Base-by-base conservation (phyloP, 371 early-diverging fungal species). In the Circinella umbellata region DNA sequence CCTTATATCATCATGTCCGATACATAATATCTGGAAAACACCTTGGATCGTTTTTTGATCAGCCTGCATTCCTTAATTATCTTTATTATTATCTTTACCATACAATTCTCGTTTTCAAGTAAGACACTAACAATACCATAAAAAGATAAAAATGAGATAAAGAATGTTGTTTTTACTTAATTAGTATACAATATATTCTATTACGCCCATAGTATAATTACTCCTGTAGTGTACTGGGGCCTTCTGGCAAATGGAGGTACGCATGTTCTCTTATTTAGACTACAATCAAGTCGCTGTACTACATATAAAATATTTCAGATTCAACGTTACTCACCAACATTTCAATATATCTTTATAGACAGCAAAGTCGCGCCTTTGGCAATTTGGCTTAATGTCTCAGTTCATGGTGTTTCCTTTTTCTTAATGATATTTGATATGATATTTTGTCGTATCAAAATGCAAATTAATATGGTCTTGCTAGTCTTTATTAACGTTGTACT, bases 151-250 rank as follows among this genome's bases (percentile, higher is more conserved):
- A 51, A 8, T 4, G 47, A 47, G 3, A 15, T 11, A 15, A 47
- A 47, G 47, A 9, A 47, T 47, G 9, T 1, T 3, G 9, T 51
- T 51, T 36, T 42, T 42, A 42, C 11, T 42, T 11, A 42, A 42
- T 42, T 42, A 42, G 9, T 9, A 42, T 9, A 42, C 42, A 42
- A 42, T 42, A 42, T 42, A 9, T 3, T 42, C 0, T 42, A 1
- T 42, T 48, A 53, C 27, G 27, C 27, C 2, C 27, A 27, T 42
- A 84, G 84, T 51, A 80, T 88, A 47, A 73, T 87, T 17, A 87
- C 87, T n/a, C 89, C 89, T 15, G 78, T 89, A 61, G 84, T 89
- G 17, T 89, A 75, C 66, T 89, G 89, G 89, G 77, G n/a, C 10
- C 63, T 17, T 54, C 82, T 67, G 68, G 78, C 64, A 48, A 36